Base-by-base conservation (phyloP, 1,284 basidiomycete genomes). In the Ustilago vetiveriae region DNA sequence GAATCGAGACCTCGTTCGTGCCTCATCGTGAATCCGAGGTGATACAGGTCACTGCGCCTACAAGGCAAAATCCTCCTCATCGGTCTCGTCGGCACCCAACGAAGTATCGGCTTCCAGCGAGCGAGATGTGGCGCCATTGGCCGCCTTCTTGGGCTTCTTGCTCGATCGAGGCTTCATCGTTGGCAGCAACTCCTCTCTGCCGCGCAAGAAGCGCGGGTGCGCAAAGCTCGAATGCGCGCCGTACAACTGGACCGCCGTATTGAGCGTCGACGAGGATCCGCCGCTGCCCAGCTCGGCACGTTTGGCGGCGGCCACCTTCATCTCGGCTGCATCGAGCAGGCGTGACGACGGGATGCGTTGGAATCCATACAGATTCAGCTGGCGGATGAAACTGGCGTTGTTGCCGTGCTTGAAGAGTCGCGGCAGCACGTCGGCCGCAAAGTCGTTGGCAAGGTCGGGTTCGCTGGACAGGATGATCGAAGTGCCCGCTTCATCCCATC, bases 361-460 rank as follows among this genome's bases (percentile, higher is more conserved):
- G 67, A 82, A 82, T 8, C 80, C 79, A 50, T 81, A 81, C 44
- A 82, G 51, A 50, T 82, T 82, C 43, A 82, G 68, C 54, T 82
- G 80, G 2, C 80, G 71, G 32, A 82, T 76, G 40, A 82, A 82
- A 46, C 71, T 75, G 6, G 80, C 79, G 40, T 80, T 79, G 56
- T 82, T 82, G 27, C 79, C 80, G 53, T 82, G 78, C 63, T 82
- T 82, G 67, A 81, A 80, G 10, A 82, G 69, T 27, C 71, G 53
- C 3, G 78, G 79, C 11, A 82, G 60, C 10, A 82, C 72, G 24
- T 80, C 79, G 8, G 74, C 54, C 0, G 78, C 80, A 57, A 82
- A 82, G 40, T 77, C 80, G 53, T 75, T 75, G 36, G 76, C 68
- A 8, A 79, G 49, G 7, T 79, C 77, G 5, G 77, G 72, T 37